These are phyloP conservation scores for Boletus coccyginus DNA, from an alignment of 768 basidiomycete species.

Conservation along the genomic window DNA sequence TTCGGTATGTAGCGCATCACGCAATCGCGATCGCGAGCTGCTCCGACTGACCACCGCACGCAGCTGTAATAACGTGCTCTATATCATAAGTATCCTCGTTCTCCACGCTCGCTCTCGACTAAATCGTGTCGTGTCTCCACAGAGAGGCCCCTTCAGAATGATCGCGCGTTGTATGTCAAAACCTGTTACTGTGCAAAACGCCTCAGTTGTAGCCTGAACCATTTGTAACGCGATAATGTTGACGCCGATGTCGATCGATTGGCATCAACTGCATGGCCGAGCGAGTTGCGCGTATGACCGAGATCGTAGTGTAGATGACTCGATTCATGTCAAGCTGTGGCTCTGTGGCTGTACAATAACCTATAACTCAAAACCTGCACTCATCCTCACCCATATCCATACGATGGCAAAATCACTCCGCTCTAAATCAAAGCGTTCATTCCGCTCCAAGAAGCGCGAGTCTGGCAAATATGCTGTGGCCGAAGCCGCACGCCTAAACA, in stretches of 20 bases:
- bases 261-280: not conserved
- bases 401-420: slow-evolving; percentile 77
- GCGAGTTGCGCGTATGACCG: too few relatives aligned
- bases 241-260: slow-evolving; percentile 3
- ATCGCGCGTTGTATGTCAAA: slow-evolving; percentile 9
- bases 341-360: slow-evolving; percentile 7
- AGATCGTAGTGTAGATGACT: not conserved
- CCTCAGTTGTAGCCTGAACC: slow-evolving; percentile 8
- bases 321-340: not conserved
- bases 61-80: slow-evolving; percentile 95
- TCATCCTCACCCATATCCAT: not conserved
- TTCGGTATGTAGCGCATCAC: slow-evolving; percentile 60
- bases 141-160: slow-evolving; percentile 70
- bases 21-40: not conserved
- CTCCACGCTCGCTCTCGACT: slow-evolving; percentile 4
- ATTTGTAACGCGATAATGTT: slow-evolving; percentile 3
- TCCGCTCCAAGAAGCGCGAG: slow-evolving; percentile 75
- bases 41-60: slow-evolving; percentile 11
- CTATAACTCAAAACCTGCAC: too few relatives aligned
- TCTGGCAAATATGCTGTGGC: slow-evolving; percentile 71
- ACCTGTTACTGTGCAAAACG: not conserved
- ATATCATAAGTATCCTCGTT: slow-evolving; percentile 73
- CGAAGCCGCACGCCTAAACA: slow-evolving; percentile 72
- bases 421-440: slow-evolving; percentile 78
- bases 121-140: slow-evolving; percentile 38